Base-by-base conservation (phyloP, 2,329 filamentous ascomycete species). In the Hysterium pulicare region DNA sequence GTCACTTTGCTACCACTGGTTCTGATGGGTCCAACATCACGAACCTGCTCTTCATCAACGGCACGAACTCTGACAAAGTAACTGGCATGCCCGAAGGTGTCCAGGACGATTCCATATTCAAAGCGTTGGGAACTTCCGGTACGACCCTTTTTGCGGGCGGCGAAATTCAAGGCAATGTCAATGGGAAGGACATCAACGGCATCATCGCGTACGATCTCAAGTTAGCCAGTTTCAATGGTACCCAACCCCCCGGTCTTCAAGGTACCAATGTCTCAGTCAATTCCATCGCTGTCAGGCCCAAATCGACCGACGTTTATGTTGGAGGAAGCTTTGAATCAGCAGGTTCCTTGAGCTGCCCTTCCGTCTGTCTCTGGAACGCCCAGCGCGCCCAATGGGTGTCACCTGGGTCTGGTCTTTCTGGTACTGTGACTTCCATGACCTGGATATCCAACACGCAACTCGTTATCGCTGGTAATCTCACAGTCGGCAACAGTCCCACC, bases 311-410 rank as follows among this genome's bases (percentile, higher is more conserved):
- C 38, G 75, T 98, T 10, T 98, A 86, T 59, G 86, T 98, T 23
- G 91, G 86, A 28, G 93, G 93, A 23, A 81, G 79, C 8, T 98
- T 97, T 59, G 74, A 81, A n/a, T 81, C 79, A 23, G 93, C 90
- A 15, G 93, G 93, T 21, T 84, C 85, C 4, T 77, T 97, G 22
- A 83, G 81, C 32, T 98, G 93, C 62, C 82, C 85, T 3, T 83
- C 81, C 35, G 79, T 98, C 19, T 98, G 93, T 68, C 73, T 85
- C 45, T 95, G 87, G 69, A 83, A 86, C 59, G 81, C 83, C 2
- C 71, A 79, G 6, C 75, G 76, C 4, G 78, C 76, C 11, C 84
- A 90, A 57, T 98, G 91, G 91, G 85, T 77, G 56, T 80, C 85
- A 28, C 86, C 90, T 11, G 90, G 89, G 7, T 79, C 77, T 33